Conservation (phyloP, 352 stramenopile genomes). For the Phytophthora hybrid region DNA sequence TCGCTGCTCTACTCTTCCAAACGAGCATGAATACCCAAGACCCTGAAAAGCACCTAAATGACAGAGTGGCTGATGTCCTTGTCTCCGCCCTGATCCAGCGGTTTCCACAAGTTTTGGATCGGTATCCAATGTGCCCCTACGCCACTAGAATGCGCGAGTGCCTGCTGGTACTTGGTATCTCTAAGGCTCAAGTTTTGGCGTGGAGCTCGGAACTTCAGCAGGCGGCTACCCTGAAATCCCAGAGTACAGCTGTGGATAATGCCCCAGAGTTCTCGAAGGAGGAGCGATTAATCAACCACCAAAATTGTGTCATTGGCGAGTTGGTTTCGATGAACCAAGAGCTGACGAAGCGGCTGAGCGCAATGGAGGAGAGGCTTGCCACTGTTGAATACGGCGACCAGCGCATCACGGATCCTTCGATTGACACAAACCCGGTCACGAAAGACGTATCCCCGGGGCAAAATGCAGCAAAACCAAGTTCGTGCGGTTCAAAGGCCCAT, state of each 20-base stretch:
- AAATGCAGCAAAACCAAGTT: neutral
- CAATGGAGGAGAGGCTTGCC: constrained; percentile 1
- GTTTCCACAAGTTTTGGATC: no score
- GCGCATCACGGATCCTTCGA: neutral
- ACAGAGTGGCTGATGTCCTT: no score
- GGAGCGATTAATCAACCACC: constrained; percentile 15
- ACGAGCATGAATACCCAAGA: no score
- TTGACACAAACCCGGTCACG: no score
- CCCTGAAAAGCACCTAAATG: no score
- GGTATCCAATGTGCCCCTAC: no score
- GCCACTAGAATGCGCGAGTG: constrained; percentile 2
- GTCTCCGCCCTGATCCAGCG: no score
- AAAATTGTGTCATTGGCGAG: constrained; percentile 16
- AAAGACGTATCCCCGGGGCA: no score
- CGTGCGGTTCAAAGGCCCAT: neutral
- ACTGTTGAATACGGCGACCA: neutral
- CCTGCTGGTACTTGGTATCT: neutral
- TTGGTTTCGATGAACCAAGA: constrained; percentile 17
- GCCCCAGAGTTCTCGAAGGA: neutral
- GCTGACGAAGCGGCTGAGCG: neutral
- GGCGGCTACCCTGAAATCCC: neutral
- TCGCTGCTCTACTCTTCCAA: no score
- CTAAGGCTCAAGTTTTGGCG: constrained; percentile 9
- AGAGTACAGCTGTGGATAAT: neutral
- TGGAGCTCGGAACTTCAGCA: constrained; percentile 8